Evolutionary conservation across 805 yeast species (phyloP).

Genomic region (Zygoascus bituminiphila): DNA sequence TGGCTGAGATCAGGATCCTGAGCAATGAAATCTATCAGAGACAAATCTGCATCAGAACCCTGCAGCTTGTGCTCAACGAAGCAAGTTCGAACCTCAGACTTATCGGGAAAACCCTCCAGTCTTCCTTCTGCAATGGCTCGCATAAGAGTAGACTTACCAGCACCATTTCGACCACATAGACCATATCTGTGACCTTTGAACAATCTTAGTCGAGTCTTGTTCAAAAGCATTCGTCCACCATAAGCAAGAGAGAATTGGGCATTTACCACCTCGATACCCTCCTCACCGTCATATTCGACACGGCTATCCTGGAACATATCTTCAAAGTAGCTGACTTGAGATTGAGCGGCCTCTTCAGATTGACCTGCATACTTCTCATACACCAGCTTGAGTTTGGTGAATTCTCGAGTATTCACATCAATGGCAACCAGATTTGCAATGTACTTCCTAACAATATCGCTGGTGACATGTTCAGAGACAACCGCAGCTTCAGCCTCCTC

Average conservation of each 20-base stretch:
- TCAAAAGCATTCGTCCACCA: constrained; percentile 93
- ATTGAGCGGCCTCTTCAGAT: constrained; percentile 29
- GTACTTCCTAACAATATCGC: constrained; percentile 23
- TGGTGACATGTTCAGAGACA: constrained; percentile 22
- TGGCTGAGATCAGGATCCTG: constrained; percentile 70
- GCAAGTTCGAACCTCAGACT: constrained; percentile 79
- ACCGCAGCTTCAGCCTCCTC: constrained; percentile 35
- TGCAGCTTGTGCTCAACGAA: constrained; percentile 96
- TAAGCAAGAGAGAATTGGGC: constrained; percentile 93
- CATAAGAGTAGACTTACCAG: constrained; percentile 97
- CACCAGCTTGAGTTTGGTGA: constrained; percentile 23
- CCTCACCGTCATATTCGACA: constrained; percentile 54
- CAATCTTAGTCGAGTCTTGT: constrained; percentile 81
- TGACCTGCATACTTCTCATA: constrained; percentile 43
- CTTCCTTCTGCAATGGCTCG: constrained; percentile 95
- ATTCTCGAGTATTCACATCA: constrained; percentile 33
- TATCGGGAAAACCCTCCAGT: constrained; percentile 93
- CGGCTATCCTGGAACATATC: constrained; percentile 34
- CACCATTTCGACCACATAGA: constrained; percentile 97
- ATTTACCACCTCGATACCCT: constrained; percentile 86
- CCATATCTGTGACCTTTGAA: constrained; percentile 96
- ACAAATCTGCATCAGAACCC: constrained; percentile 88
- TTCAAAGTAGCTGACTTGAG: constrained; percentile 26
- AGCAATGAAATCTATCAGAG: constrained; percentile 79
- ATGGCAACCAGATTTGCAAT: constrained; percentile 25